A percentile compares a stretch with the other conserved stretches of the same genome.
phyloP scores from a whole-genome alignment of 192 early-diverging fungal species.

The Chytriomyces sp. region DNA sequence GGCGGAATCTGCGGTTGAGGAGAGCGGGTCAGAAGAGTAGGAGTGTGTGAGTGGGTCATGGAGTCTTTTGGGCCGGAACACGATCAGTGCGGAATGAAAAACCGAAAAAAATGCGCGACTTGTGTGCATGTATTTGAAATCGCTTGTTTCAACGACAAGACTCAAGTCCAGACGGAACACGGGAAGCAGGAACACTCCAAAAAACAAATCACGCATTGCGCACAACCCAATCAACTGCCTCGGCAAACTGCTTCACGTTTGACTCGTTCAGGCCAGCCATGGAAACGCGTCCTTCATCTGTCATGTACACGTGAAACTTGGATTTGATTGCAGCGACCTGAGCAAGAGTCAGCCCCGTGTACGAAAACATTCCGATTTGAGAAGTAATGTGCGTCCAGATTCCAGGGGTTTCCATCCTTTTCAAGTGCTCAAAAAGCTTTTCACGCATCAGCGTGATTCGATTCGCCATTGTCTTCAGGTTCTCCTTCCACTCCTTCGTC shows the following conservation, averaged over 20 bases:
- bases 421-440: slow-evolving; percentile 66
- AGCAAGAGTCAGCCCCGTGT: slow-evolving; percentile 79
- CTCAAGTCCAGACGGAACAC: too few relatives aligned
- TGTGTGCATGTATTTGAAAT: too few relatives aligned
- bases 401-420: slow-evolving; percentile 80
- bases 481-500: slow-evolving; percentile 76
- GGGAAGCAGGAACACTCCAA: background rate
- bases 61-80: background rate
- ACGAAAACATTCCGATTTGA: slow-evolving; percentile 99
- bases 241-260: slow-evolving; percentile 90
- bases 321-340: slow-evolving; percentile 82
- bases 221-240: slow-evolving; percentile 88
- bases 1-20: background rate
- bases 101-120: too few relatives aligned
- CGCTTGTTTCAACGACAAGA: too few relatives aligned
- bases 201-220: slow-evolving; percentile 55
- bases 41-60: background rate
- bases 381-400: slow-evolving; percentile 93
- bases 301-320: slow-evolving; percentile 92
- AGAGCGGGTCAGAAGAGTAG: background rate
- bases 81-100: too few relatives aligned
- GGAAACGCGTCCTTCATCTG: slow-evolving; percentile 89
- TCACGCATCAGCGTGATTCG: slow-evolving; percentile 91
- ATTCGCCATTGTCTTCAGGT: slow-evolving; percentile 72
- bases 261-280: slow-evolving; percentile 89